Evolutionary conservation across 306 rosid species (phyloP).

Genomic region (Vachellia pachyceras): DNA sequence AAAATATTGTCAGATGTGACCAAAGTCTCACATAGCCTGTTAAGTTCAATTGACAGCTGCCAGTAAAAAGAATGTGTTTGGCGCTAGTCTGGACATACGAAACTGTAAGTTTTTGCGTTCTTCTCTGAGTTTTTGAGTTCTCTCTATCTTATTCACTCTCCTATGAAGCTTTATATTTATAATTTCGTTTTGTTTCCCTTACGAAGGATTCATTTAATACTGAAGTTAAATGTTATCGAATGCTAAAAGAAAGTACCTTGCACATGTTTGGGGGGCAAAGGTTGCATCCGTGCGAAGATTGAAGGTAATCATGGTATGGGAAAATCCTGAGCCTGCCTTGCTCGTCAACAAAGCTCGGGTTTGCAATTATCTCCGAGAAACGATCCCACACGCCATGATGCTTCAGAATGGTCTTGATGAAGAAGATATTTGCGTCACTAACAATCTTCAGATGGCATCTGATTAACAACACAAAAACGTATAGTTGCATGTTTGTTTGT

Average conservation of each 20-base stretch:
- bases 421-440: slow-evolving; percentile 69
- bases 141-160: too few relatives aligned
- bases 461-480: neutral
- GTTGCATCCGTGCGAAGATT: slow-evolving; percentile 65
- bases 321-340: slow-evolving; percentile 60
- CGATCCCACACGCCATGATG: slow-evolving; percentile 53
- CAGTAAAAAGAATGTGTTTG: too few relatives aligned
- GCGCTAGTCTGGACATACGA: too few relatives aligned
- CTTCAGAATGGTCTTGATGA: slow-evolving; percentile 65
- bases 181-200: too few relatives aligned
- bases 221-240: neutral
- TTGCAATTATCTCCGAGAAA: slow-evolving; percentile 61
- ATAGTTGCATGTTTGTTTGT: neutral
- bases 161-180: too few relatives aligned
- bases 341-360: slow-evolving; percentile 60
- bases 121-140: too few relatives aligned
- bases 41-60: too few relatives aligned
- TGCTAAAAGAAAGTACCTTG: slow-evolving; percentile 53
- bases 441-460: slow-evolving; percentile 74
- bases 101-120: too few relatives aligned
- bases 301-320: slow-evolving; percentile 66
- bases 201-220: too few relatives aligned
- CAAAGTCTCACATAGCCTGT: too few relatives aligned
- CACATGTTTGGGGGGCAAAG: slow-evolving; percentile 83
- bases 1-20: too few relatives aligned